A percentile compares a stretch with the other conserved stretches of the same genome.
Evolutionary conservation across 306 rosid species (phyloP).

Genomic region (Trichosanthes truncata): DNA sequence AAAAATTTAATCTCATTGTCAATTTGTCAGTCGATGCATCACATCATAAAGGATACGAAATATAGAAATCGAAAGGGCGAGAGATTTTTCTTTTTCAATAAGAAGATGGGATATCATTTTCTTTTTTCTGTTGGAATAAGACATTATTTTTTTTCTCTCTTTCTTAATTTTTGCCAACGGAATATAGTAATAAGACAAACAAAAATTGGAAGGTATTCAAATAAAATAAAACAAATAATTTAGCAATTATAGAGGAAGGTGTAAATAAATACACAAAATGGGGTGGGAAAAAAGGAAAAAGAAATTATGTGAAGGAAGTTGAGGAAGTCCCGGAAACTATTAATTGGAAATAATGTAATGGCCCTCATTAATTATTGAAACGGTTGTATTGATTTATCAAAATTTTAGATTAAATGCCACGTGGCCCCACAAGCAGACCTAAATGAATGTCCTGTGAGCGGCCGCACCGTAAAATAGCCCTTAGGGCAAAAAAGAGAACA

Average conservation of each 20-base stretch:
- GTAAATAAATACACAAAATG: not conserved
- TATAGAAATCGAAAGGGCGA: not conserved
- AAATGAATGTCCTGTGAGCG: not conserved
- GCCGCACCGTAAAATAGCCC: not conserved
- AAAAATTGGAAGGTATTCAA: not conserved
- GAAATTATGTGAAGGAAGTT: not conserved
- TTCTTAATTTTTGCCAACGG: not conserved
- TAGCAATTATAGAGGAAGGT: constrained; percentile 2
- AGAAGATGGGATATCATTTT: not conserved
- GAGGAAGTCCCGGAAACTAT: not conserved
- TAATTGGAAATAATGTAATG: not conserved
- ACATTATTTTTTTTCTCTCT: not conserved
- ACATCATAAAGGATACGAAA: not conserved
- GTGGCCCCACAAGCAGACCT: not conserved
- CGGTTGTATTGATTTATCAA: not conserved
- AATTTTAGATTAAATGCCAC: not conserved
- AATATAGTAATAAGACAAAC: not conserved
- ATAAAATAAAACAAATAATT: not conserved
- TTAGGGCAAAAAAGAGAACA: not conserved
- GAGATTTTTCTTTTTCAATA: not conserved
- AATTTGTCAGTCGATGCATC: constrained; percentile 6
- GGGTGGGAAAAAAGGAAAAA: too few relatives aligned
- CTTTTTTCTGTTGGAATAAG: not conserved
- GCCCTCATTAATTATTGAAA: not conserved
- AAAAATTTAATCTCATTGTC: not conserved